Percentiles rank a stretch among this genome's conserved stretches.
Evolutionary conservation across 257 asterid genomes (phyloP).

Genomic region (Avicennia marina): DNA sequence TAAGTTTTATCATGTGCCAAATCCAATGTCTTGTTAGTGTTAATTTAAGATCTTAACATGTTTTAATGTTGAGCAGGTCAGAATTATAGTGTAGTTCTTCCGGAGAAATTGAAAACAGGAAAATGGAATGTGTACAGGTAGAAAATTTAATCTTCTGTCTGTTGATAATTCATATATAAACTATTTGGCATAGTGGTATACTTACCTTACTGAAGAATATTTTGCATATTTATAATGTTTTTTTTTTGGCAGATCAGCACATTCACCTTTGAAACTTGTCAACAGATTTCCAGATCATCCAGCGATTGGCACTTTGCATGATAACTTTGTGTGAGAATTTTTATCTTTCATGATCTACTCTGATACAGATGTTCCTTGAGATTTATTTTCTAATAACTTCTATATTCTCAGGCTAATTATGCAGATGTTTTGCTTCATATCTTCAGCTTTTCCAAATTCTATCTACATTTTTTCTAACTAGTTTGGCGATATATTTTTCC

Average conservation of each 20-base stretch:
- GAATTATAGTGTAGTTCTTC: constrained; percentile 78
- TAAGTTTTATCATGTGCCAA: too few relatives aligned
- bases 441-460: not conserved
- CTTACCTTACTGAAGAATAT: too few relatives aligned
- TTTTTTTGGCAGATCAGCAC: constrained; percentile 13
- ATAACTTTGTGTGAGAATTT: constrained; percentile 73
- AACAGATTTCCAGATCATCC: constrained; percentile 71
- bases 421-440: not conserved
- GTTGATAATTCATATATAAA: not conserved
- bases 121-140: constrained; percentile 98
- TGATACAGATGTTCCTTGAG: constrained; percentile 3
- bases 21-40: too few relatives aligned
- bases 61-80: constrained; percentile 69
- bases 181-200: not conserved
- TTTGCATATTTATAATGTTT: constrained; percentile 9
- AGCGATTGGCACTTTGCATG: constrained; percentile 81
- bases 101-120: constrained; percentile 88
- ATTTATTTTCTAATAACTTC: not conserved
- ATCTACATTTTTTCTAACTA: not conserved
- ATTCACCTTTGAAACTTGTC: constrained; percentile 78
- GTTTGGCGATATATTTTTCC: not conserved
- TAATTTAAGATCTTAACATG: too few relatives aligned
- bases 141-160: constrained; percentile 1
- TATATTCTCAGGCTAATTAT: not conserved
- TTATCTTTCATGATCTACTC: constrained; percentile 13